A percentile compares a stretch with the other conserved stretches of the same genome.
Conservation (phyloP, 768 basidiomycete genomes). For the Lepiota subincarnata region DNA sequence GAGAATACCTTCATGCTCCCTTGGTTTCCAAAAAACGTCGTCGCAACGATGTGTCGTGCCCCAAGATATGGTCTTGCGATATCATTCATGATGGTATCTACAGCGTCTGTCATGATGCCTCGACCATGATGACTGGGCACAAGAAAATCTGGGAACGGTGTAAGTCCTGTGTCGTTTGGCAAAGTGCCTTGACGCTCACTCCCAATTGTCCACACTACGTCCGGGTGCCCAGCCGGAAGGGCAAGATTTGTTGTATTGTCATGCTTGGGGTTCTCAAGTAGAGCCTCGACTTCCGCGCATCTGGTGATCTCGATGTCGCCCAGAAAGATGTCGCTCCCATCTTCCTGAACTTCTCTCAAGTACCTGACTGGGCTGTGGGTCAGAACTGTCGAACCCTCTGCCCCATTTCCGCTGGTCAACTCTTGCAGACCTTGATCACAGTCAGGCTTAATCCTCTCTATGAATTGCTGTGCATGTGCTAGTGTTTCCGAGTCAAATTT, state of each 20-base stretch:
- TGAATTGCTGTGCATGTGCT: conserved; percentile 26
- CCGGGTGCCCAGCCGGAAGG: conserved; percentile 42
- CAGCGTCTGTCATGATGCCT: conserved; percentile 60
- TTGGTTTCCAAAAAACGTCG: conserved; percentile 46
- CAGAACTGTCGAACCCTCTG: conserved; percentile 25
- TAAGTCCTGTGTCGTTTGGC: not conserved
- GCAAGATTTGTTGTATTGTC: conserved; percentile 35
- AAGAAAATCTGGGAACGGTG: conserved; percentile 20
- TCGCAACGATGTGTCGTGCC: conserved; percentile 37
- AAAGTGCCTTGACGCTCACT: conserved; percentile 15
- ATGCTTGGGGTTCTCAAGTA: conserved; percentile 23
- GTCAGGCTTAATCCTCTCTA: conserved; percentile 19
- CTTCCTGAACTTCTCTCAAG: conserved; percentile 48
- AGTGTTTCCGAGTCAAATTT: not conserved
- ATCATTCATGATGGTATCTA: conserved; percentile 44
- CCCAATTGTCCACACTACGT: conserved; percentile 36
- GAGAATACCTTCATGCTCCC: conserved; percentile 56
- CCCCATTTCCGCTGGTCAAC: conserved; percentile 21
- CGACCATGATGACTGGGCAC: conserved; percentile 22
- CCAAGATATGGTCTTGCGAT: conserved; percentile 68
- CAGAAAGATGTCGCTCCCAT: conserved; percentile 49
- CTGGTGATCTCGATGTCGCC: conserved; percentile 39
- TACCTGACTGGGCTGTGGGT: conserved; percentile 40
- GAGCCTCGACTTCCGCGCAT: conserved; percentile 26
- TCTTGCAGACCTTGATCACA: conserved; percentile 26